Evolutionary conservation across 2,329 filamentous ascomycete species (phyloP), one percentile per base, ranked within the genome.

Genomic region (Scleromitrula shiraiana): DNA sequence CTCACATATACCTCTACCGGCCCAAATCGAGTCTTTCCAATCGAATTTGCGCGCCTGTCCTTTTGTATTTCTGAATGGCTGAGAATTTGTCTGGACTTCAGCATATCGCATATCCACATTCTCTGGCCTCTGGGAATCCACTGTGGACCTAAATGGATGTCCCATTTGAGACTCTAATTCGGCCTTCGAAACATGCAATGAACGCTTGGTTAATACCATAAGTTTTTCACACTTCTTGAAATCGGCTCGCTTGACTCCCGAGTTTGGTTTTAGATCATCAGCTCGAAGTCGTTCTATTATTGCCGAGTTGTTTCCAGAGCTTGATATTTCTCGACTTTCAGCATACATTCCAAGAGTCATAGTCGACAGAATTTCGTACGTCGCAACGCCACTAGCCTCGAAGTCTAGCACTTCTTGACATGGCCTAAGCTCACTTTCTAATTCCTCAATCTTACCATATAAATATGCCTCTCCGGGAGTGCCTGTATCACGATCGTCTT

Each of bases 1-100:
- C 17, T 60, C 44, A 2, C 46, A 33, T 26, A 52, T 38, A 3
- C 40, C 51, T 24, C 35, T 50, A 5, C 23, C 36, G 1, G 56
- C 55, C 58, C 58, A 59, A 8, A 52, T 55, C 0, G 55, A 58
- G 9, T 53, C 30, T 12, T 51, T 52, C 51, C 52, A 55, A 26
- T 57, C 36, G 27, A 56, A 59, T 15, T 53, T 46, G 19, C 53
- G 56, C 1, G 47, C 15, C 1, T 44, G 40, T 15, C 19, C n/a
- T n/a, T n/a, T 26, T 12, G 24, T 8, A 19, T 41, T 17, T 17
- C 19, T 17, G 5, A 19, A 5, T 9, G 20, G 39, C 23, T 43
- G 20, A 12, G 23, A 30, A 24, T 15, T 50, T 5, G 33, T 32
- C 47, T 42, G 9, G 12, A 22, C 12, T 22, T 50, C 30, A 15